These are phyloP conservation scores for Colletotrichum coccodes DNA, from an alignment of 2,329 filamentous ascomycete species.

Conservation along the genomic window DNA sequence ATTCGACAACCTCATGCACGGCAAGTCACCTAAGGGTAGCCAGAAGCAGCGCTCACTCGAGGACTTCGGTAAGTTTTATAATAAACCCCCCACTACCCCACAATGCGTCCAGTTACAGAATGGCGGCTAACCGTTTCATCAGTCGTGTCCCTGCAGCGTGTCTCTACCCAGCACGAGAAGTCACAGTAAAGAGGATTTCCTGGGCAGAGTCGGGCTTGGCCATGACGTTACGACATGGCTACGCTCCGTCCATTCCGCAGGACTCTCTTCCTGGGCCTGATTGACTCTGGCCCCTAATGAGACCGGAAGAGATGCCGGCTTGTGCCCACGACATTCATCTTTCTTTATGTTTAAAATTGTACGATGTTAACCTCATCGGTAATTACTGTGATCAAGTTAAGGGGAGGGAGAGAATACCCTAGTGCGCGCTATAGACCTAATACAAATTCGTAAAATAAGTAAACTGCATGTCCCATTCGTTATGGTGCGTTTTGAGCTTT, in stretches of 20 bases:
- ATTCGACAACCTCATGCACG: slow-evolving; percentile 95
- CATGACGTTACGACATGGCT: neutral
- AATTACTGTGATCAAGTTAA: slow-evolving; percentile 30
- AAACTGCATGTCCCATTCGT: neutral
- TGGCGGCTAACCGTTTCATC: slow-evolving; percentile 61
- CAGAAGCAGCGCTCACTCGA: slow-evolving; percentile 87
- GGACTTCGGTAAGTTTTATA: slow-evolving; percentile 77
- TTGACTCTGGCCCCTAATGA: slow-evolving; percentile 27
- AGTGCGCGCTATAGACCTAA: slow-evolving; percentile 28
- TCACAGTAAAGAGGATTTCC: slow-evolving; percentile 64
- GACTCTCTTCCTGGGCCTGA: slow-evolving; percentile 24
- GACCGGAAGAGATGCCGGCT: slow-evolving; percentile 24
- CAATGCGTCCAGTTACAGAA: neutral
- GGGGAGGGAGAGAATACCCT: slow-evolving; percentile 29
- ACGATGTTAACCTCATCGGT: slow-evolving; percentile 33
- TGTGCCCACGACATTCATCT: slow-evolving; percentile 1
- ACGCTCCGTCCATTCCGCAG: slow-evolving; percentile 1
- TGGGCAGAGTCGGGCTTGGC: slow-evolving; percentile 9
- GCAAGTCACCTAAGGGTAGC: slow-evolving; percentile 83
- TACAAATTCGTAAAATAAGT: slow-evolving; percentile 31
- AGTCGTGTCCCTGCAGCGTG: slow-evolving; percentile 88
- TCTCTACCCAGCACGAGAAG: slow-evolving; percentile 93
- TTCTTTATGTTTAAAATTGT: slow-evolving; percentile 35
- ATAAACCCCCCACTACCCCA: slow-evolving; percentile 39
- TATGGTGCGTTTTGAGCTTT: too few relatives aligned